A percentile compares a stretch with the other conserved stretches of the same genome.
These are phyloP conservation scores for Dothistroma septosporum DNA, from an alignment of 2,329 filamentous ascomycete species.

Conservation along the genomic window DNA sequence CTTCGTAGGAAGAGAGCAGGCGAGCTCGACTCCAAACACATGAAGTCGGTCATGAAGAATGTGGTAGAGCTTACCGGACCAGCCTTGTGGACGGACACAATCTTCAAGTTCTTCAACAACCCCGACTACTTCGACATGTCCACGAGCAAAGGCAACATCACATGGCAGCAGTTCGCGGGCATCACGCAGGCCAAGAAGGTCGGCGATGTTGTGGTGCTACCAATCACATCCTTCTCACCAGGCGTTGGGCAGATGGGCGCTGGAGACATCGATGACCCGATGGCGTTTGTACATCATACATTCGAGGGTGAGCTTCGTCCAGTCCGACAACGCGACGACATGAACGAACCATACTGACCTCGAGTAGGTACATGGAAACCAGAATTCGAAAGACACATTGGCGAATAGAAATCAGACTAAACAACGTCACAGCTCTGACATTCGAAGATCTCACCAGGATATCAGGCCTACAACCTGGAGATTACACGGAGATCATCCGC, in stretches of 20 bases:
- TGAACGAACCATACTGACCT: conserved; percentile 8
- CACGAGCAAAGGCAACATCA: conserved; percentile 66
- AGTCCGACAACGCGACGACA: background rate
- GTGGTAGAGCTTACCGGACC: conserved; percentile 94
- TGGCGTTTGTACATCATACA: conserved; percentile 96
- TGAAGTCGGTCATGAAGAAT: conserved; percentile 54
- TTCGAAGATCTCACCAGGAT: background rate
- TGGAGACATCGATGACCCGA: conserved; percentile 79
- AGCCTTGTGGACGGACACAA: conserved; percentile 85
- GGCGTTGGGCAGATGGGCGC: conserved; percentile 92
- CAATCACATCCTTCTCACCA: conserved; percentile 95
- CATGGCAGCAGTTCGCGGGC: conserved; percentile 83
- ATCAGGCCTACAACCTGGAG: background rate
- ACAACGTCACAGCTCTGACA: background rate
- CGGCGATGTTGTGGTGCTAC: conserved; percentile 87
- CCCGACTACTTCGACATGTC: conserved; percentile 79
- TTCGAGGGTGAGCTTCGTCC: conserved; percentile 70
- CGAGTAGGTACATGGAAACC: conserved; percentile 69
- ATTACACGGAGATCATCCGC: background rate
- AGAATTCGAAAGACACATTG: conserved; percentile 66
- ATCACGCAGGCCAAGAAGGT: conserved; percentile 80
- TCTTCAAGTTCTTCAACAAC: conserved; percentile 94
- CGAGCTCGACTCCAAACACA: conserved; percentile 54
- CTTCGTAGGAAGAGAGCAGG: conserved; percentile 67
- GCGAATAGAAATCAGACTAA: conserved; percentile 33